These are phyloP conservation scores for Erythrophleum ivorense DNA, from an alignment of 331 rosid species.

Conservation along the genomic window DNA sequence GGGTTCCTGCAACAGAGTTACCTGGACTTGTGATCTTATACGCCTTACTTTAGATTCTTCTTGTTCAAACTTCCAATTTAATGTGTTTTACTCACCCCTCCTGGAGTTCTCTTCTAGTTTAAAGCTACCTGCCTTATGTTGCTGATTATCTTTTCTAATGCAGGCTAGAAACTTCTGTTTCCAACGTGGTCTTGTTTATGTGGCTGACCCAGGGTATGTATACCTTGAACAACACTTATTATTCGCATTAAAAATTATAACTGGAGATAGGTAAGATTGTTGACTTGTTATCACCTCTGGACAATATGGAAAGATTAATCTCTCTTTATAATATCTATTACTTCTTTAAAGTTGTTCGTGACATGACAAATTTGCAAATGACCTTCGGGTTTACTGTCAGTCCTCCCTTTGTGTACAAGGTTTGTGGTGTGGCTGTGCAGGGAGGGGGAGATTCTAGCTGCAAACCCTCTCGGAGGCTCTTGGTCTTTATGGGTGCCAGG, in stretches of 20 bases:
- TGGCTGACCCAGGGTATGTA: constrained; percentile 95
- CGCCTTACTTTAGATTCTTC: neutral
- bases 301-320: neutral
- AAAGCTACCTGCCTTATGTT: constrained; percentile 30
- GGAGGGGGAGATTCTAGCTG: neutral
- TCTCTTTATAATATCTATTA: neutral
- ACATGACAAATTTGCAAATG: constrained; percentile 27
- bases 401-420: constrained; percentile 19
- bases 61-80: neutral
- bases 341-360: neutral
- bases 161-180: constrained; percentile 99
- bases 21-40: constrained; percentile 23
- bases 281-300: neutral
- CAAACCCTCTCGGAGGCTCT: neutral
- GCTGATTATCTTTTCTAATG: constrained; percentile 36
- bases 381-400: constrained; percentile 12
- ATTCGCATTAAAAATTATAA: neutral
- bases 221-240: constrained; percentile 24
- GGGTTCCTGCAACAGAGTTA: constrained; percentile 17
- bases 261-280: neutral
- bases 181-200: constrained; percentile 93
- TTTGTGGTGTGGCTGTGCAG: neutral
- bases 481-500: neutral
- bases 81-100: constrained; percentile 21
- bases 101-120: constrained; percentile 23